Evolutionary conservation across 371 early-diverging fungal species (phyloP), one percentile per base, ranked within the genome.

Genomic region (Zychaea mexicana): DNA sequence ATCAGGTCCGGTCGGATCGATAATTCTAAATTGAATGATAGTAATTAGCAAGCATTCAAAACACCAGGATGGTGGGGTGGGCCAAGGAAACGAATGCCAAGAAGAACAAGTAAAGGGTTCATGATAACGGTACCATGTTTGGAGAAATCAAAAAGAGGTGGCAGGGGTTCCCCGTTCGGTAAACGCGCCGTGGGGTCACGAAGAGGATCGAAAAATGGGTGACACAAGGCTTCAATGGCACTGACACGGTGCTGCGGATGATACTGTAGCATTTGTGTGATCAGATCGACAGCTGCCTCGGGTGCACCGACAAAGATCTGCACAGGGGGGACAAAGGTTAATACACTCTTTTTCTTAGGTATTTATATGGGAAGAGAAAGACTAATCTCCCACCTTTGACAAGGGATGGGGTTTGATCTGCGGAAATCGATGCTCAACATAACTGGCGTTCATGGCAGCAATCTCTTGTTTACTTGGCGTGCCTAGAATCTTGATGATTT

Each of bases 401-500:
- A 97, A 94, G 26, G 96, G 90, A 67, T 94, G 94, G 8, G 98
- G 92, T 74, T 94, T 96, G 72, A 98, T 97, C 73, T 93, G 93
- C 64, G 98, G 98, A 81, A 98, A 98, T 69, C 95, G 93, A 85
- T 97, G 97, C 68, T 98, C 98, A 64, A 94, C 94, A 79, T 98
- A 97, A 81, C 93, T 94, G 47, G 93, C 92, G 82, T 98, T 98
- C 96, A 98, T 97, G 30, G 92, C 87, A 69, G 90, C 87, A 72
- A 98, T 97, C 77, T 98, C 95, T 57, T 96, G 94, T 66, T 92
- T 90, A 26, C 95, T 89, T 12, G 99, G 99, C 13, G 99, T 99
- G 33, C 99, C 99, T 36, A 99, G 86, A 7, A 98, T 94, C 81
- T 98, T 98, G 83, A 99, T 99, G 73, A 99, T 99, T 77, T 99